Evolutionary conservation across 2,329 filamentous ascomycete genomes (phyloP).

Genomic region (Parastagonospora avenae): DNA sequence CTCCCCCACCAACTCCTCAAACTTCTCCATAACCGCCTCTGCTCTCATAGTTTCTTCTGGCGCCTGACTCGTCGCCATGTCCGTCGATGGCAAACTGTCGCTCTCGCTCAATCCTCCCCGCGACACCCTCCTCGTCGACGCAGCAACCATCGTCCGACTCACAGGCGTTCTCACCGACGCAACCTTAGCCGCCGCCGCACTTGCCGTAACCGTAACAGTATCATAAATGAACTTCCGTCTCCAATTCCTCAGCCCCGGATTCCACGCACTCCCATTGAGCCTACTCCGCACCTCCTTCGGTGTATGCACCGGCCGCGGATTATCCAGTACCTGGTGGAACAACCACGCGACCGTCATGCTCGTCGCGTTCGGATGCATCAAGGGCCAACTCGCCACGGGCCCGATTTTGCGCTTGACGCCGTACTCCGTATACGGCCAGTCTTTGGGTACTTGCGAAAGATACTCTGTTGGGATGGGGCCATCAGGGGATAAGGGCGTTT

Average conservation of each 20-base stretch:
- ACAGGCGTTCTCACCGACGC: no score
- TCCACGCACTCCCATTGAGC: not conserved
- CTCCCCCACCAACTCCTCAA: no score
- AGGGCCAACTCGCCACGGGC: slow-evolving; percentile 1
- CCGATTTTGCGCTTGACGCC: not conserved
- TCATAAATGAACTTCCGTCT: not conserved
- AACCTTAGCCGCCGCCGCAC: no score
- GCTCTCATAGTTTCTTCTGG: no score
- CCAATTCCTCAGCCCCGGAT: slow-evolving; percentile 4
- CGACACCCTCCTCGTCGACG: no score
- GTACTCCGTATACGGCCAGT: slow-evolving; percentile 17
- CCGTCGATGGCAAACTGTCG: no score
- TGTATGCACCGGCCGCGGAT: slow-evolving; percentile 9
- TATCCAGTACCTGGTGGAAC: slow-evolving; percentile 1
- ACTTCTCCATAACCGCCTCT: no score
- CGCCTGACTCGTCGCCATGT: no score
- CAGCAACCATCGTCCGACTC: no score
- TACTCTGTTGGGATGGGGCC: slow-evolving; percentile 6
- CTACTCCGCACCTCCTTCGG: not conserved
- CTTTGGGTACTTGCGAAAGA: slow-evolving; percentile 8
- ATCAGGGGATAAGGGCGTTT: not conserved
- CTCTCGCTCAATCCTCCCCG: no score
- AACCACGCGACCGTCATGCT: slow-evolving; percentile 8
- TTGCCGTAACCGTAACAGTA: not conserved
- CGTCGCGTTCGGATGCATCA: slow-evolving; percentile 3